A percentile compares a stretch with the other conserved stretches of the same genome.
These are phyloP conservation scores for Kickxella alabastrina DNA, from an alignment of 192 early-diverging fungal genomes.

Conservation along the genomic window DNA sequence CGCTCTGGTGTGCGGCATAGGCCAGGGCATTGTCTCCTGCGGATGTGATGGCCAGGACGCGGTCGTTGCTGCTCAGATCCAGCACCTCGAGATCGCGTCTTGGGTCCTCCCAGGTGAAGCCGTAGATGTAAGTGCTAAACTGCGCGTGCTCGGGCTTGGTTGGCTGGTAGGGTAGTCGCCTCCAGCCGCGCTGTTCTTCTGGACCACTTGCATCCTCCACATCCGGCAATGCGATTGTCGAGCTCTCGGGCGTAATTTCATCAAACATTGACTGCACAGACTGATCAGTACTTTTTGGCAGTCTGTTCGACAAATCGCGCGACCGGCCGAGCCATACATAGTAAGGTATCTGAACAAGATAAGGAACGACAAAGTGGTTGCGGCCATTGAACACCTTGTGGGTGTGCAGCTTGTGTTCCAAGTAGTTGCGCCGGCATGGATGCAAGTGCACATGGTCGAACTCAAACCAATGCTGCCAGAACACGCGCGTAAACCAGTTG, in stretches of 20 bases:
- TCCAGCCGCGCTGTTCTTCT: conserved; percentile 8
- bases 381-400: conserved; percentile 67
- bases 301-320: no score
- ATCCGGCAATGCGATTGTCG: background rate
- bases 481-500: conserved; percentile 74
- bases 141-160: conserved; percentile 57
- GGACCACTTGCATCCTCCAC: no score
- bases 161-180: conserved; percentile 55
- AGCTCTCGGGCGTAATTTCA: background rate
- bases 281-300: no score
- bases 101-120: conserved; percentile 86
- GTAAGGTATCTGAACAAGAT: conserved; percentile 75
- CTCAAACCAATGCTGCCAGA: conserved; percentile 88
- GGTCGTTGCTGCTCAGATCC: conserved; percentile 62
- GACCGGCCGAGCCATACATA: conserved; percentile 78
- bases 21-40: conserved; percentile 80
- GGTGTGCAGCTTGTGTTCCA: conserved; percentile 77
- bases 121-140: conserved; percentile 82
- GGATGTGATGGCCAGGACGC: conserved; percentile 76
- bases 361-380: conserved; percentile 71
- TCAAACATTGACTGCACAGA: background rate
- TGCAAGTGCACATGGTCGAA: conserved; percentile 77
- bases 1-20: conserved; percentile 67
- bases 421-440: conserved; percentile 75
- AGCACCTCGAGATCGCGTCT: conserved; percentile 67